A percentile compares a stretch with the other conserved stretches of the same genome.
These are phyloP conservation scores for Fusarium redolens DNA, from an alignment of 2,329 filamentous ascomycete genomes.

Conservation along the genomic window DNA sequence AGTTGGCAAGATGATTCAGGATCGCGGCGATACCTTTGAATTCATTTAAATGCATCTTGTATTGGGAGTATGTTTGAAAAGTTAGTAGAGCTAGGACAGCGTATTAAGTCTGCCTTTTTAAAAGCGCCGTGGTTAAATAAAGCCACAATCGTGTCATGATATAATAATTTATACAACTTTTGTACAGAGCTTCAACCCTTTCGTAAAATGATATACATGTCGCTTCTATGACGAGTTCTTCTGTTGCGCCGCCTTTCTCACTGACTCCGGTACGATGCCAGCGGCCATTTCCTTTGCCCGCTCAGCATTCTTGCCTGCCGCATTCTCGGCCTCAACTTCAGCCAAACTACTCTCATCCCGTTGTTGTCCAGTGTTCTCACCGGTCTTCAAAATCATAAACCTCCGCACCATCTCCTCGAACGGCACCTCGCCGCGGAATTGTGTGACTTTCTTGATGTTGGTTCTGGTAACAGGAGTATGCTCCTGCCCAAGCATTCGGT, in stretches of 20 bases:
- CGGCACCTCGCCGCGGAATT: slow-evolving; percentile 73
- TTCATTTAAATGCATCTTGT: slow-evolving; percentile 72
- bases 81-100: neutral
- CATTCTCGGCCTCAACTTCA: slow-evolving; percentile 25
- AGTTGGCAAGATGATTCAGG: slow-evolving; percentile 84
- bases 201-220: slow-evolving; percentile 40
- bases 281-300: slow-evolving; percentile 49
- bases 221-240: slow-evolving; percentile 35
- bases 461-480: slow-evolving; percentile 77
- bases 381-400: slow-evolving; percentile 48
- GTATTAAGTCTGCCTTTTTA: neutral
- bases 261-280: slow-evolving; percentile 45
- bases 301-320: slow-evolving; percentile 46
- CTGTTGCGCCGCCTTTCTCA: slow-evolving; percentile 37
- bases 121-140: slow-evolving; percentile 14
- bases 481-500: slow-evolving; percentile 64
- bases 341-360: slow-evolving; percentile 29
- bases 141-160: slow-evolving; percentile 34
- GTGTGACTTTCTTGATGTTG: slow-evolving; percentile 90
- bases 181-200: slow-evolving; percentile 44
- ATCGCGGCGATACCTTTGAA: slow-evolving; percentile 91
- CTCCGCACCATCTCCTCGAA: slow-evolving; percentile 73
- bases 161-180: slow-evolving; percentile 46
- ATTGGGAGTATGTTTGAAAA: slow-evolving; percentile 14
- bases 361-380: slow-evolving; percentile 1